Percentiles rank a stretch among this genome's conserved stretches.
phyloP scores from a whole-genome alignment of 805 yeast genomes.

The Yarrowia yakushimensis region DNA sequence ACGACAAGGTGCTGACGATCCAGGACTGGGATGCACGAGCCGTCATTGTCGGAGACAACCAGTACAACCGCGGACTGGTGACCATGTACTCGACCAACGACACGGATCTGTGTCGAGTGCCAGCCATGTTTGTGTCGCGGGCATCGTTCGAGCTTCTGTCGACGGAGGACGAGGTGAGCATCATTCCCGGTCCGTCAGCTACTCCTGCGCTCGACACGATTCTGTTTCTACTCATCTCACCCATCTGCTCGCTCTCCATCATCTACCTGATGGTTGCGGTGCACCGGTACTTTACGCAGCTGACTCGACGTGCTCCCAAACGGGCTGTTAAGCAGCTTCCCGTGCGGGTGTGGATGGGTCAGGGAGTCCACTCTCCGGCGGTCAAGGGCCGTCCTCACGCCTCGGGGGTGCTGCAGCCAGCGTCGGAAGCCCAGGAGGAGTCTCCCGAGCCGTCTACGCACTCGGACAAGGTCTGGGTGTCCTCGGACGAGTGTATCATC shows the following conservation, averaged over 20 bases:
- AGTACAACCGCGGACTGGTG: constrained; percentile 45
- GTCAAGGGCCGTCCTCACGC: background rate
- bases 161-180: constrained; percentile 29
- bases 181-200: constrained; percentile 31
- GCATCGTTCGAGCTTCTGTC: constrained; percentile 41
- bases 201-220: constrained; percentile 40
- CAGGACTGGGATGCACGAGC: constrained; percentile 48
- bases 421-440: background rate
- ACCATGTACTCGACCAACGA: constrained; percentile 53
- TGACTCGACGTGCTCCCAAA: constrained; percentile 41
- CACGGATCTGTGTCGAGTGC: constrained; percentile 45
- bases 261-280: constrained; percentile 38
- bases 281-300: constrained; percentile 38
- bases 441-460: background rate
- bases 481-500: constrained; percentile 55
- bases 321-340: constrained; percentile 41
- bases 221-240: constrained; percentile 41
- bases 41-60: constrained; percentile 56
- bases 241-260: constrained; percentile 40
- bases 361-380: background rate
- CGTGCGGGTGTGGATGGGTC: constrained; percentile 36
- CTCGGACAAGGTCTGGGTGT: constrained; percentile 39
- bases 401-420: too few relatives aligned
- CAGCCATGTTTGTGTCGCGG: constrained; percentile 51
- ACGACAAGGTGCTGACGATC: constrained; percentile 48